These are phyloP conservation scores for Barbarea vulgaris DNA, from an alignment of 345 rosid species.

Conservation along the genomic window DNA sequence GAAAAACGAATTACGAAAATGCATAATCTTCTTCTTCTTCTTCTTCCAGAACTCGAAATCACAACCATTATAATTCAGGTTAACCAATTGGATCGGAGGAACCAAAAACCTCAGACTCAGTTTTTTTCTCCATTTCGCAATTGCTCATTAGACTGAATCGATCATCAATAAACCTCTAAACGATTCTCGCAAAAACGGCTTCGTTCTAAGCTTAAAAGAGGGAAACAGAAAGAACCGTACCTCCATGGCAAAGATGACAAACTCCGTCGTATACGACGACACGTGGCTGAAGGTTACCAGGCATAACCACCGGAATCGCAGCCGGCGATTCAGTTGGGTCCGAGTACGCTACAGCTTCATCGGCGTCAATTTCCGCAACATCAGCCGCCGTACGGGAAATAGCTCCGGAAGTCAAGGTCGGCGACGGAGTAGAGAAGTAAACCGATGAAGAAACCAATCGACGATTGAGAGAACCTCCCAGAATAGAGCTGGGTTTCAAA, in stretches of 20 bases:
- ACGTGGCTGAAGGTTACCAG: conserved; percentile 77
- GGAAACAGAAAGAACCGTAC: conserved; percentile 38
- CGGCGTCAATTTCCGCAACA: conserved; percentile 44
- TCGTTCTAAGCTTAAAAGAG: neutral
- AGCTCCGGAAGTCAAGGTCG: conserved; percentile 32
- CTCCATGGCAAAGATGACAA: conserved; percentile 96
- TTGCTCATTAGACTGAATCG: neutral
- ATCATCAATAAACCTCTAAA: conserved; percentile 6
- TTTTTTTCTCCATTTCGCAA: neutral
- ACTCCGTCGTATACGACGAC: conserved; percentile 94
- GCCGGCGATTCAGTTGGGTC: conserved; percentile 38
- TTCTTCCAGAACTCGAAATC: neutral
- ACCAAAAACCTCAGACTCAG: neutral
- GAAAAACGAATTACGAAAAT: neutral
- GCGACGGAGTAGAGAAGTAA: conserved; percentile 25
- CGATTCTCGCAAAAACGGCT: neutral
- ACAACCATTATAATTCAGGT: neutral
- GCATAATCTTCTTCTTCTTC: neutral
- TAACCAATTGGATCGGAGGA: neutral
- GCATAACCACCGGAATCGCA: conserved; percentile 41
- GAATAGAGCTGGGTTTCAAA: conserved; percentile 32
- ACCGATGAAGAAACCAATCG: conserved; percentile 27
- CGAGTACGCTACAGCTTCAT: conserved; percentile 42
- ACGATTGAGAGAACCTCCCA: neutral
- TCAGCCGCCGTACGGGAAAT: conserved; percentile 40